Evolutionary conservation across 441 rosid species (phyloP), one percentile per base, ranked within the genome.

Genomic region (Adansonia madagascariensis): DNA sequence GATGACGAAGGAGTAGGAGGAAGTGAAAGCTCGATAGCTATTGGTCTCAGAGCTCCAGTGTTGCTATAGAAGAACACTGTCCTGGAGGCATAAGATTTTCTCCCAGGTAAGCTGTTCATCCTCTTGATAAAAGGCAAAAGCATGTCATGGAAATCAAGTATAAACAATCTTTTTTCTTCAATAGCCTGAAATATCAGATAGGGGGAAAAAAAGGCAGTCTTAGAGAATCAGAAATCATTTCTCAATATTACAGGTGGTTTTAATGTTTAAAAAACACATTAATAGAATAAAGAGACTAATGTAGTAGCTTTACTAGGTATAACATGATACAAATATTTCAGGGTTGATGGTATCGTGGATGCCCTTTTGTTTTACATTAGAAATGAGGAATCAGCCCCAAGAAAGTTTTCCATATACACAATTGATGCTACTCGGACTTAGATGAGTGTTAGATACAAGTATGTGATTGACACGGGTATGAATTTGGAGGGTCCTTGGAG

Each of bases 101-200:
- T 82, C 47, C 87, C 86, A 0, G 92, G 88, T 76, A 91, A 82
- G 41, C 88, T 80, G 79, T 89, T 91, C 74, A 91, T 89, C 87
- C 85, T 89, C 63, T 85, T 79, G 8, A 91, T 82, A 66, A 95
- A 95, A 20, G 97, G 97, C 78, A 93, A 74, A 78, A 95, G 88
- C 88, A 92, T 80, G 88, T 93, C 99, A 79, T 93, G 98, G 81
- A 89, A 92, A 81, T 95, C 97, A 20, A 92, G 80, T 27, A 91
- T 87, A 81, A 95, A 95, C 82, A 95, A 82, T 83, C 95, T 89
- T 75, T 88, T 91, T 82, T 92, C 97, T 83, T 88, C 89, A 39
- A 92, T 90, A 77, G 98, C 97, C 98, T 95, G 90, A 60, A 80
- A 68, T 65, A 77, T 65, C 77, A 78, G 39, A 78, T 17, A 78